phyloP scores from a whole-genome alignment of 1,284 basidiomycete species.

The Phlebopus sp. region DNA sequence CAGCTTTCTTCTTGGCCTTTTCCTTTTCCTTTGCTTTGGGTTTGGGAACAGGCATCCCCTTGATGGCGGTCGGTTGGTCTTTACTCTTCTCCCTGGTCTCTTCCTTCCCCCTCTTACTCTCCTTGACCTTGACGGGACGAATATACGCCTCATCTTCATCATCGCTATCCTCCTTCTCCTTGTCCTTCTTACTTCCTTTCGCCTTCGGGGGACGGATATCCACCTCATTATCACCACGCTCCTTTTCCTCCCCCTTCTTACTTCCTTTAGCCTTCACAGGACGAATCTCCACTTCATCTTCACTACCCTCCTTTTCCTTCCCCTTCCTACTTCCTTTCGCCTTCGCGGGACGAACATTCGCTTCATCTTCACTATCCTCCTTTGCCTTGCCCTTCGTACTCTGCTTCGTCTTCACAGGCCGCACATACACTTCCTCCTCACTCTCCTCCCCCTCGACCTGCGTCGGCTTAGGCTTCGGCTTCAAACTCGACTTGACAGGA shows the following conservation, averaged over 20 bases:
- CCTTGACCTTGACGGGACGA: neutral
- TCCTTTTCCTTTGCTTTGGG: constrained; percentile 1
- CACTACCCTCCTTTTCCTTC: neutral
- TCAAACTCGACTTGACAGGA: constrained; percentile 33
- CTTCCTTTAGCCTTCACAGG: too few relatives aligned
- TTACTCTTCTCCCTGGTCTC: neutral
- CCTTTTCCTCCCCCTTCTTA: neutral
- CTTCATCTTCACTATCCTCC: constrained; percentile 7
- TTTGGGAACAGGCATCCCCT: neutral
- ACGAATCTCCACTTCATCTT: neutral
- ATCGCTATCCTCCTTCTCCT: neutral
- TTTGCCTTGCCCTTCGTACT: neutral
- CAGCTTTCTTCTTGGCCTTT: constrained; percentile 1
- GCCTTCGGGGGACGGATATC: too few relatives aligned
- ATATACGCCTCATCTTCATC: constrained; percentile 5
- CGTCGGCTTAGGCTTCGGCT: constrained; percentile 17
- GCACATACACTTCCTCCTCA: constrained; percentile 2
- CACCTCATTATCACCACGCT: neutral
- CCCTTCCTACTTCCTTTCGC: neutral
- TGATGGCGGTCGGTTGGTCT: neutral
- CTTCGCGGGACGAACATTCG: neutral
- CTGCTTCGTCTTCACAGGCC: neutral
- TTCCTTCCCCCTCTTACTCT: neutral
- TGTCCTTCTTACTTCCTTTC: neutral
- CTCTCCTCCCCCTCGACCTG: constrained; percentile 1